Base-by-base conservation (phyloP, 306 rosid species). In the Pterocarpus santalinus region DNA sequence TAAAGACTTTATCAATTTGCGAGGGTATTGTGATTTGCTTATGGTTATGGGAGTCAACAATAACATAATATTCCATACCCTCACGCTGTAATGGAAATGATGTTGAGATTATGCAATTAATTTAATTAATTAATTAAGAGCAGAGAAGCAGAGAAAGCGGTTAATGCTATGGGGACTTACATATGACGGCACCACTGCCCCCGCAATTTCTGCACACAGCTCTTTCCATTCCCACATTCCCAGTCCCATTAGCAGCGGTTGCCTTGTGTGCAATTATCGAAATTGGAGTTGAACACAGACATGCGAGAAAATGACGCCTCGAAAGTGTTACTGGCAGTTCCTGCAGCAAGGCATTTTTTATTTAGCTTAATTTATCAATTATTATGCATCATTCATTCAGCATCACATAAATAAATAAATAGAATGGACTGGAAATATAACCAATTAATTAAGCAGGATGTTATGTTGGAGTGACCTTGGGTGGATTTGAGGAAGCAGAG, bases 101-200 rank as follows among this genome's bases (percentile, higher is more conserved):
- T 53, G 17, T 4, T 38, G 6, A 38, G 41, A 38, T 38, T 4
- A 38, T 6, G 41, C 41, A 38, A 38, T 43, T 34, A 56, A 22
- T 22, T 43, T 34, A 56, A 22, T 22, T 22, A 22, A 22, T 22
- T 22, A 22, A 11, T 15, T 22, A 52, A 72, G 52, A 41, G 28
- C 32, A 75, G 33, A 78, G 41, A 12, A 8, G 49, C 39, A 12
- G 4, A 3, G 47, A 41, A 34, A 49, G 49, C 16, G 38, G 30
- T 7, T 9, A 9, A 12, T 2, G 43, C 69, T 39, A 2, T 44
- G 32, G 47, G 17, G 46, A 79, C 97, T 82, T 80, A 94, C 99
- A 95, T 34, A 95, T 88, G 69, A 95, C 86, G 47, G 97, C 94
- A 15, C 99, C 99, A 17, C 88, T 91, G 66, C 99, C 99, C 35